A percentile compares a stretch with the other conserved stretches of the same genome.
Conservation (phyloP, 768 basidiomycete genomes). For the Chalciporus chontae region DNA sequence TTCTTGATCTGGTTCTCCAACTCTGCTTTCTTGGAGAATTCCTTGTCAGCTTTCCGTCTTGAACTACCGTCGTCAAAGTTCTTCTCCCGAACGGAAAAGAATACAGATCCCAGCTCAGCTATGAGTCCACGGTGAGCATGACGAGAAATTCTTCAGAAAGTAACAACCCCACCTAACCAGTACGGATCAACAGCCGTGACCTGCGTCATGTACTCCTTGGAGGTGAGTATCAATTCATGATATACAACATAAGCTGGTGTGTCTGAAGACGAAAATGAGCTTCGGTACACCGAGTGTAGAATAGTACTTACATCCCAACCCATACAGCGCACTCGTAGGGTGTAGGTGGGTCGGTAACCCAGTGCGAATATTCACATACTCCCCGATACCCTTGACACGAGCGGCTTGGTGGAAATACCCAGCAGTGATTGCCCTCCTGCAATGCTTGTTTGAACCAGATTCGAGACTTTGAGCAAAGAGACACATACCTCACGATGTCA, state of each 20-base stretch:
- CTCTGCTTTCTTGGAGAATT: constrained; percentile 90
- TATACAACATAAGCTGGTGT: constrained; percentile 97
- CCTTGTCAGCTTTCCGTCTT: constrained; percentile 74
- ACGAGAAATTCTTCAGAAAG: background rate
- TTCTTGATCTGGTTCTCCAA: constrained; percentile 88
- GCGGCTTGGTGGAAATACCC: constrained; percentile 99
- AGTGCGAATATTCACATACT: constrained; percentile 96
- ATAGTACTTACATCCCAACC: constrained; percentile 77
- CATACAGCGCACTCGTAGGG: constrained; percentile 94
- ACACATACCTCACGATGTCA: constrained; percentile 70
- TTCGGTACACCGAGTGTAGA: background rate
- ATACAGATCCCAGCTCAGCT: constrained; percentile 95
- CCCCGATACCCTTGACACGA: constrained; percentile 96
- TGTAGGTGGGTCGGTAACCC: constrained; percentile 94
- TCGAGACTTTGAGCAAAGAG: background rate
- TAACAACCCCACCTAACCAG: constrained; percentile 75
- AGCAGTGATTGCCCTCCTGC: constrained; percentile 92
- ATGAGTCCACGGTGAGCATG: constrained; percentile 11
- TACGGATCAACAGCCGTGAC: constrained; percentile 98
- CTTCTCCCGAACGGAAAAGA: constrained; percentile 97
- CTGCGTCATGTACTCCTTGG: constrained; percentile 98
- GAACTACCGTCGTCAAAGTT: constrained; percentile 89
- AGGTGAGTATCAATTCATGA: constrained; percentile 93
- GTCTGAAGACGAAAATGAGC: constrained; percentile 43
- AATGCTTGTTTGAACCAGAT: background rate